phyloP scores from a whole-genome alignment of 176 grass and related monocot species.

The Phoenix roebelenii region DNA sequence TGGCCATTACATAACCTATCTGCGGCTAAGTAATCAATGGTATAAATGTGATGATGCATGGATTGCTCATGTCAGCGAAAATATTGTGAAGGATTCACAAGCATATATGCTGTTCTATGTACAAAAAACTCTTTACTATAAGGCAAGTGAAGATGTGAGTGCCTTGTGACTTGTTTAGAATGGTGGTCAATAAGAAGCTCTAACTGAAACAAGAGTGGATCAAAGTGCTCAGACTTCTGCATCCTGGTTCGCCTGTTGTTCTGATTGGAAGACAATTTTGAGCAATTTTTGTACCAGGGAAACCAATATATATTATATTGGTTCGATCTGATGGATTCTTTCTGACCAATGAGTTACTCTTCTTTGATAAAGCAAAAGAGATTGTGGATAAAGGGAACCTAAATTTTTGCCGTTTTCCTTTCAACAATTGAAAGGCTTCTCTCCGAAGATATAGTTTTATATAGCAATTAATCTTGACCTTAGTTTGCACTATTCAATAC shows the following conservation, averaged over 20 bases:
- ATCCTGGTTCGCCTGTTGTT: neutral
- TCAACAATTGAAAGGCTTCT: slow-evolving; percentile 25
- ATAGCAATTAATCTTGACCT: neutral
- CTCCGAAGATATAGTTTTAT: neutral
- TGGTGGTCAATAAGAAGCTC: slow-evolving; percentile 13
- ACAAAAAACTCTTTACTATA: slow-evolving; percentile 84
- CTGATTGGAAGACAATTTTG: slow-evolving; percentile 4
- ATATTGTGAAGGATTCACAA: slow-evolving; percentile 62
- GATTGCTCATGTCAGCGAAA: slow-evolving; percentile 81
- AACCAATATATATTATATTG: slow-evolving; percentile 1
- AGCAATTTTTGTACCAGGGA: slow-evolving; percentile 2
- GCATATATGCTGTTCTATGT: slow-evolving; percentile 99
- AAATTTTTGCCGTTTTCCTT: slow-evolving; percentile 51
- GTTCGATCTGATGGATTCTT: neutral
- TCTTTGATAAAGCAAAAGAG: slow-evolving; percentile 1
- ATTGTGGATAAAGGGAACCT: slow-evolving; percentile 38
- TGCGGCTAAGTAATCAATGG: slow-evolving; percentile 74
- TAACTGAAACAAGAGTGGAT: neutral
- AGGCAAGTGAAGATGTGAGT: slow-evolving; percentile 51
- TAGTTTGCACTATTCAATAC: no score
- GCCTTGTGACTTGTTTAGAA: slow-evolving; percentile 17
- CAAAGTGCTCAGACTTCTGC: neutral
- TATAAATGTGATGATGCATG: slow-evolving; percentile 98
- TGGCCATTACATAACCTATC: slow-evolving; percentile 88
- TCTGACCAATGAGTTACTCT: slow-evolving; percentile 1